A percentile compares a stretch with the other conserved stretches of the same genome.
These are phyloP conservation scores for Kalmusia sp. DNA, from an alignment of 2,329 filamentous ascomycete genomes.

Conservation along the genomic window DNA sequence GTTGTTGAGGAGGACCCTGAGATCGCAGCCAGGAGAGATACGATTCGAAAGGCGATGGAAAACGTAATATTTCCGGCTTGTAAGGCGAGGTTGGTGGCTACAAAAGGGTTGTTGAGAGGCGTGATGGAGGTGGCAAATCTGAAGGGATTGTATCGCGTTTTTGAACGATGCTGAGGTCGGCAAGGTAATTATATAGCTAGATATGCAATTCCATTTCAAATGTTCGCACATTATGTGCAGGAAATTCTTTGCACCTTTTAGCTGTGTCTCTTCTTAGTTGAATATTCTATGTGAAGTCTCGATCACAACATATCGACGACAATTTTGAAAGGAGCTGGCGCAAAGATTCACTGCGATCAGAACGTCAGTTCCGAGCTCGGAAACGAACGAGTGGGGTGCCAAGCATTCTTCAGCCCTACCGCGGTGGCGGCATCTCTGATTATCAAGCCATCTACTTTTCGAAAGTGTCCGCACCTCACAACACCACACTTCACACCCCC, in stretches of 20 bases:
- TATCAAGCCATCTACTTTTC: not conserved
- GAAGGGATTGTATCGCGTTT: conserved; percentile 91
- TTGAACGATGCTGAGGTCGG: conserved; percentile 78
- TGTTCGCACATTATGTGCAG: no score
- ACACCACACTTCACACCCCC: not conserved
- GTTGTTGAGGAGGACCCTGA: conserved; percentile 46
- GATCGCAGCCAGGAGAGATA: conserved; percentile 62
- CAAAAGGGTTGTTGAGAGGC: conserved; percentile 75
- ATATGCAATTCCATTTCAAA: no score
- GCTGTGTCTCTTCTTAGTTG: no score
- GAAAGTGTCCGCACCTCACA: not conserved
- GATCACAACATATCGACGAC: no score
- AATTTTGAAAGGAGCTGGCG: no score
- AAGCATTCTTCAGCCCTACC: not conserved
- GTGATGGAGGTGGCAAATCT: conserved; percentile 89
- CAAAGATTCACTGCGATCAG: not conserved
- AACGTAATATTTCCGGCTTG: conserved; percentile 90
- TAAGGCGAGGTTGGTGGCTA: conserved; percentile 81
- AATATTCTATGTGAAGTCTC: no score
- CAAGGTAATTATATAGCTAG: not conserved
- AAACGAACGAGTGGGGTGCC: not conserved
- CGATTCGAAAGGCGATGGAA: conserved; percentile 80
- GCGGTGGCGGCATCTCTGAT: not conserved
- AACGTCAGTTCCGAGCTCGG: not conserved
- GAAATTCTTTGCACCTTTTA: no score